A percentile compares a stretch with the other conserved stretches of the same genome.
Evolutionary conservation across 1,284 basidiomycete species (phyloP).

Genomic region (Puccinia sorghi): DNA sequence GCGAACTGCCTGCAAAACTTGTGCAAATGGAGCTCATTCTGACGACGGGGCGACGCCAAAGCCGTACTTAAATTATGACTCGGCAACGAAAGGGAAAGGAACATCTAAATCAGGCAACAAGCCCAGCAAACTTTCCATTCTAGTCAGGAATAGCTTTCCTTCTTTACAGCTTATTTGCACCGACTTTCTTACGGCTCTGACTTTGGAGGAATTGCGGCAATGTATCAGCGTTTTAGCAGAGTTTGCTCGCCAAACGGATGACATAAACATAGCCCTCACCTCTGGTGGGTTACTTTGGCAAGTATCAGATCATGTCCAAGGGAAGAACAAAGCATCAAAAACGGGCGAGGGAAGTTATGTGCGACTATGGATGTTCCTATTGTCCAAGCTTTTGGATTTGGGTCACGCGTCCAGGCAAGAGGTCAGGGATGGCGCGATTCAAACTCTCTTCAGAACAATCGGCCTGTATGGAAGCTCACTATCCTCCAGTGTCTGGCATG

Average conservation of each 20-base stretch:
- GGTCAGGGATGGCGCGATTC: slow-evolving; percentile 87
- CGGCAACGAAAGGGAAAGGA: slow-evolving; percentile 10
- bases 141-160: slow-evolving; percentile 88
- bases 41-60: background rate
- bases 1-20: slow-evolving; percentile 66
- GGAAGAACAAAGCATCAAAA: slow-evolving; percentile 68
- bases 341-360: slow-evolving; percentile 66
- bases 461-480: slow-evolving; percentile 86
- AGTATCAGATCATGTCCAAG: slow-evolving; percentile 77
- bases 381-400: slow-evolving; percentile 78
- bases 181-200: slow-evolving; percentile 81
- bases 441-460: slow-evolving; percentile 89
- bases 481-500: slow-evolving; percentile 76
- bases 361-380: slow-evolving; percentile 84
- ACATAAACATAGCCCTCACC: slow-evolving; percentile 93
- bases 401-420: slow-evolving; percentile 80
- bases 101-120: slow-evolving; percentile 15
- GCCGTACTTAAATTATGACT: background rate
- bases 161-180: slow-evolving; percentile 86
- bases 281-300: slow-evolving; percentile 87
- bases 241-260: slow-evolving; percentile 80
- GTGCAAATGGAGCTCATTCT: background rate
- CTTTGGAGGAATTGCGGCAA: slow-evolving; percentile 74
- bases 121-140: slow-evolving; percentile 54
- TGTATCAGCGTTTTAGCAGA: slow-evolving; percentile 87